phyloP scores from a whole-genome alignment of 441 rosid genomes.

The Erodium chrysanthum region DNA sequence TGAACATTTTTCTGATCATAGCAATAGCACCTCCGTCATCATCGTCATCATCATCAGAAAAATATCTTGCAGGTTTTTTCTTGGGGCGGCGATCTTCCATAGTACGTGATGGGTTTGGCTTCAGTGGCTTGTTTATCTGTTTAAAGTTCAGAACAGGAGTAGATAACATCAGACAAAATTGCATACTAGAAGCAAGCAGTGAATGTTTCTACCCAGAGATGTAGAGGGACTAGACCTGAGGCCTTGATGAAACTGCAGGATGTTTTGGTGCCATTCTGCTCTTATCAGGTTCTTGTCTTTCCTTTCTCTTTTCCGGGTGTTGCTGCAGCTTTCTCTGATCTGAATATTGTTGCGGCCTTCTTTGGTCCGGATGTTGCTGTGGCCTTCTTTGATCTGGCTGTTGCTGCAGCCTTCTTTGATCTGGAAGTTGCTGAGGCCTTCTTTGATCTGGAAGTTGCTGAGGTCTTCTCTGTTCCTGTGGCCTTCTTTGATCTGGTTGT shows the following conservation, averaged over 20 bases:
- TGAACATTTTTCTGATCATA: slow-evolving; percentile 58
- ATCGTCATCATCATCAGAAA: slow-evolving; percentile 27
- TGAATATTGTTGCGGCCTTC: neutral
- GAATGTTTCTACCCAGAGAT: neutral
- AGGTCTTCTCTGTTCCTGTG: neutral
- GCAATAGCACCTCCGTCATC: slow-evolving; percentile 32
- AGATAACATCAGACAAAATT: neutral
- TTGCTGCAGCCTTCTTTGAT: neutral
- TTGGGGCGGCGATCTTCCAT: slow-evolving; percentile 36
- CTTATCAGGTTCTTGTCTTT: slow-evolving; percentile 31
- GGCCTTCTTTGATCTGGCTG: neutral
- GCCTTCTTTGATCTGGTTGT: neutral
- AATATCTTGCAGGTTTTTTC: slow-evolving; percentile 41
- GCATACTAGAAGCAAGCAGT: neutral
- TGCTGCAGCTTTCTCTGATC: neutral
- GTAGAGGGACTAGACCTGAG: slow-evolving; percentile 32
- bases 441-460: neutral
- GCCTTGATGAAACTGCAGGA: slow-evolving; percentile 32
- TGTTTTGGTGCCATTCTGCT: slow-evolving; percentile 34
- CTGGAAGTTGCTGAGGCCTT: neutral
- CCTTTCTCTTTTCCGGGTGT: slow-evolving; percentile 11
- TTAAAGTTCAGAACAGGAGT: slow-evolving; percentile 3
- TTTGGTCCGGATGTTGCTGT: neutral
- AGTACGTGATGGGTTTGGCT: slow-evolving; percentile 35
- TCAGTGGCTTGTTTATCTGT: slow-evolving; percentile 42